Base-by-base conservation (phyloP, 345 rosid genomes). In the Carallia pectinifolia region DNA sequence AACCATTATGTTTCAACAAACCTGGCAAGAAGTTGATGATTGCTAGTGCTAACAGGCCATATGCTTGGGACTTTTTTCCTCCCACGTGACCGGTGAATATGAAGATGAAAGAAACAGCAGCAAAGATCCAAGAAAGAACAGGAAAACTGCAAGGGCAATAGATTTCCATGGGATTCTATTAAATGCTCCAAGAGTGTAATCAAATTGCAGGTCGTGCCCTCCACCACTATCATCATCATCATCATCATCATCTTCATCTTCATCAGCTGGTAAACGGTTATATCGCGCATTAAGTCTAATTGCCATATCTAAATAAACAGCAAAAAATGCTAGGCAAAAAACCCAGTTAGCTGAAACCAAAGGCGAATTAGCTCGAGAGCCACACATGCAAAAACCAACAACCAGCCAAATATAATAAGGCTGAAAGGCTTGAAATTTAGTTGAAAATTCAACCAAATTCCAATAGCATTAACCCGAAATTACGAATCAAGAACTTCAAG, bases 71-170 rank as follows among this genome's bases (percentile, higher is more conserved):
- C 59, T 74, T 79, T 39, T 93, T 93, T 55, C 92, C 96, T 53
- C 86, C 93, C 93, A 93, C 89, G 77, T 93, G 98, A 71, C 98
- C 96, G 8, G 84, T 84, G 67, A 91, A 76, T 78, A 93, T 82
- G 75, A 91, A 88, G 85, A 56, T 5, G 92, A 79, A 53, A 91
- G 87, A 67, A 87, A 85, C 30, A 93, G 87, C 23, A 23, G 23
- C 23, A 23, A 23, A 23, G 23, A 23, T 23, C 23, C 23, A 23
- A 23, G 23, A 23, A 23, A 23, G 23, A 23, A 23, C 23, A 23
- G 23, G 23, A 23, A 23, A 23, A 23, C 23, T 23, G 23, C 23
- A 23, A 23, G 23, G 23, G 23, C 23, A 23, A 23, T 23, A 23
- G 23, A 23, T 23, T 23, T 23, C 23, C 23, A 23, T 23, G 23